Evolutionary conservation across 768 basidiomycete species (phyloP).

Genomic region (Tylopilus vinaceipallidus): DNA sequence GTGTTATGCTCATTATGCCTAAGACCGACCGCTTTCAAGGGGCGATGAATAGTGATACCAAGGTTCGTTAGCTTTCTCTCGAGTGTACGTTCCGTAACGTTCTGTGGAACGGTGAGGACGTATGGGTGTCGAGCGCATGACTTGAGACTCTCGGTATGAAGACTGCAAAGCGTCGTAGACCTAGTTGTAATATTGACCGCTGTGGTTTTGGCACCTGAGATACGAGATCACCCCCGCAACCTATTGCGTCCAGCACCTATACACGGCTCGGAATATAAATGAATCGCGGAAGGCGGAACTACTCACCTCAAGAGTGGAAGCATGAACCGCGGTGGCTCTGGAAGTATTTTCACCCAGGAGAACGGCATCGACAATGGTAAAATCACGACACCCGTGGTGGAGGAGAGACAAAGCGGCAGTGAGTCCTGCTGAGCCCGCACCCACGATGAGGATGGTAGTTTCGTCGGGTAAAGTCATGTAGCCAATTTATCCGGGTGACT

Average conservation of each 20-base stretch:
- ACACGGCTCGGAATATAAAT: too few relatives aligned
- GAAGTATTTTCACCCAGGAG: conserved; percentile 33
- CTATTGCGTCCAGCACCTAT: too few relatives aligned
- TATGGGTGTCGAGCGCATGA: conserved; percentile 43
- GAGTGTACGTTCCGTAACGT: conserved; percentile 38
- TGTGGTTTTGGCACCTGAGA: too few relatives aligned
- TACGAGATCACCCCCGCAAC: too few relatives aligned
- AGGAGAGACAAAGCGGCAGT: conserved; percentile 38
- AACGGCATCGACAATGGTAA: conserved; percentile 40
- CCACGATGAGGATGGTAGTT: too few relatives aligned
- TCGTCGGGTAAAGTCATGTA: conserved; percentile 26
- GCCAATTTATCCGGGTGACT: too few relatives aligned
- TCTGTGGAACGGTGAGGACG: too few relatives aligned
- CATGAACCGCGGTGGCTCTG: conserved; percentile 28
- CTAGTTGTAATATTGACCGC: not conserved
- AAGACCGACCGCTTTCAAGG: conserved; percentile 38
- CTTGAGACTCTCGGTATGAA: conserved; percentile 35
- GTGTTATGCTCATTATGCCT: conserved; percentile 26
- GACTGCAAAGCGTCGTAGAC: conserved; percentile 28
- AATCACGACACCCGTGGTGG: conserved; percentile 37
- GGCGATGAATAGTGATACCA: conserved; percentile 34
- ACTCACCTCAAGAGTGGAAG: conserved; percentile 5
- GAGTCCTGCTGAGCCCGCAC: conserved; percentile 30
- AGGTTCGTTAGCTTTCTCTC: not conserved
- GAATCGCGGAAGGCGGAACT: too few relatives aligned